A percentile compares a stretch with the other conserved stretches of the same genome.
phyloP scores from a whole-genome alignment of 495 filamentous ascomycete genomes.

The Physcia stellaris region DNA sequence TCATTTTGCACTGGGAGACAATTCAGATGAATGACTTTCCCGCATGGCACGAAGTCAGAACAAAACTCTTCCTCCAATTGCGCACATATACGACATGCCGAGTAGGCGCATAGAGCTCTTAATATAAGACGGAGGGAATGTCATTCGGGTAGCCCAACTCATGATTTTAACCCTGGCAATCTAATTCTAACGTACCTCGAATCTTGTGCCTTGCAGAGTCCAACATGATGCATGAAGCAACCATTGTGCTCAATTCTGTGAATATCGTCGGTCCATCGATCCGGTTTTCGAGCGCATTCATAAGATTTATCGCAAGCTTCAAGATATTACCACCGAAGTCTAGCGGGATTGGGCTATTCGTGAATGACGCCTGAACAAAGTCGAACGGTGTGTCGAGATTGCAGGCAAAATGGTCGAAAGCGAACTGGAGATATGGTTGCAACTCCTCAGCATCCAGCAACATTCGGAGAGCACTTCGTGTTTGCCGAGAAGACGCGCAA shows the following conservation, averaged over 20 bases:
- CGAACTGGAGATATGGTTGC: slow-evolving; percentile 34
- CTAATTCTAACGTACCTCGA: slow-evolving; percentile 17
- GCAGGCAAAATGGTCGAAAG: slow-evolving; percentile 42
- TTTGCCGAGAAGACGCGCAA: slow-evolving; percentile 23
- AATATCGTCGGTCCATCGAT: slow-evolving; percentile 25
- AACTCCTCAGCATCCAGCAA: slow-evolving; percentile 36
- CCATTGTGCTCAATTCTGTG: slow-evolving; percentile 32
- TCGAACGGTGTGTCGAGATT: slow-evolving; percentile 40
- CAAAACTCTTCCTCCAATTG: no score
- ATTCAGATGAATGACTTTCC: no score
- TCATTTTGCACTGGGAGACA: no score
- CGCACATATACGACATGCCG: no score
- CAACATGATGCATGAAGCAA: slow-evolving; percentile 40
- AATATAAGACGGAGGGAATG: no score
- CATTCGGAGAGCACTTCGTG: slow-evolving; percentile 32
- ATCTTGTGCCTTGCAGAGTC: slow-evolving; percentile 32
- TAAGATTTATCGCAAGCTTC: slow-evolving; percentile 33
- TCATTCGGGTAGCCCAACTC: no score
- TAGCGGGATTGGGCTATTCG: slow-evolving; percentile 28
- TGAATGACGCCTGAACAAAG: slow-evolving; percentile 37
- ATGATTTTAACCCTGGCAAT: neutral
- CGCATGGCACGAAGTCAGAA: no score
- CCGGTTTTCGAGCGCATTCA: slow-evolving; percentile 18
- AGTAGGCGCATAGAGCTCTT: no score
- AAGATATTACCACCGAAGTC: slow-evolving; percentile 42